A percentile compares a stretch with the other conserved stretches of the same genome.
phyloP scores from a whole-genome alignment of 75 land plant genomes.

The Larix kaempferi region DNA sequence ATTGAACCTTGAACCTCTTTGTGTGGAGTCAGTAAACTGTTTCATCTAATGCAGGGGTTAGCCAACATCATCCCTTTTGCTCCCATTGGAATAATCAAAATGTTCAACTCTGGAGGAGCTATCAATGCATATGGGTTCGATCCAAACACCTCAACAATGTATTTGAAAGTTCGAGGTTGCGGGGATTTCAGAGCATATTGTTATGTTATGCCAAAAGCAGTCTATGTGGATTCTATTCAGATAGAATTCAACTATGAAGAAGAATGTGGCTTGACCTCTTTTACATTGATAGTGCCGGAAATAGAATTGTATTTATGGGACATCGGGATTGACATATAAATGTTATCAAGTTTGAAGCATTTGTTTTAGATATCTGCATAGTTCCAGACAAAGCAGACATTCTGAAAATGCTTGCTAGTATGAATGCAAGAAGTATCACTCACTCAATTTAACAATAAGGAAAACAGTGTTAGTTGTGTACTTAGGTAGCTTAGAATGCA shows the following conservation, averaged over 20 bases:
- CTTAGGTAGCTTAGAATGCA: too few species aligned
- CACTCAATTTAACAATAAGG: too few species aligned
- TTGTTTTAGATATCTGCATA: too few species aligned
- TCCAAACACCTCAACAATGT: conserved; percentile 14
- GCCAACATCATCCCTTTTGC: conserved; percentile 51
- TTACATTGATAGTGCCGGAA: conserved; percentile 35
- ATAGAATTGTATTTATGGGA: conserved; percentile 47
- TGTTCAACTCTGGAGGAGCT: conserved; percentile 93
- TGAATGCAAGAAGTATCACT: too few species aligned
- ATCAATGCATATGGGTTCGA: conserved; percentile 42
- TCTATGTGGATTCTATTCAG: conserved; percentile 31
- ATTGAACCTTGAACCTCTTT: too few species aligned
- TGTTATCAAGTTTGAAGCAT: neutral
- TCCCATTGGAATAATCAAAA: conserved; percentile 75
- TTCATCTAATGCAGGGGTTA: conserved; percentile 29
- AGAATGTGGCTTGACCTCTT: conserved; percentile 35
- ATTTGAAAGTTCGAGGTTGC: conserved; percentile 56
- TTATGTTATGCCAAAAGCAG: conserved; percentile 43
- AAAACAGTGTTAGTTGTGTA: too few species aligned
- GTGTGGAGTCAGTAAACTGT: neutral
- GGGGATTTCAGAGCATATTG: conserved; percentile 68
- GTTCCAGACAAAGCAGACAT: too few species aligned
- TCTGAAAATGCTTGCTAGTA: too few species aligned
- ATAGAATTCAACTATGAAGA: conserved; percentile 35
- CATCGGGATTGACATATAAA: conserved; percentile 13